A percentile compares a stretch with the other conserved stretches of the same genome.
Evolutionary conservation across 306 rosid species (phyloP).

Genomic region (Citrullus mucosospermus): DNA sequence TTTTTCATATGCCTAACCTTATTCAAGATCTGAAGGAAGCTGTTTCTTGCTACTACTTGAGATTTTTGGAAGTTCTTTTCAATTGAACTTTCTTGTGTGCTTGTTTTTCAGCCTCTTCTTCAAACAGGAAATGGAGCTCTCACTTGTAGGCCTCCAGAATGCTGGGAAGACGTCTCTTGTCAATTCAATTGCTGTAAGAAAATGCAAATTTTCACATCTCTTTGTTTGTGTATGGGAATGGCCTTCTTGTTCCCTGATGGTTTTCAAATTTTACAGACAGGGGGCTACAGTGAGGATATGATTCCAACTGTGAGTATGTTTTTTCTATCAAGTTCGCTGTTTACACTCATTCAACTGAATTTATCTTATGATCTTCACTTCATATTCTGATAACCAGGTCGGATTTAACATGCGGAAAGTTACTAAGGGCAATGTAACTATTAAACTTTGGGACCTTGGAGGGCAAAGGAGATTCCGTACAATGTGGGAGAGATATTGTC

Average conservation of each 20-base stretch:
- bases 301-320: constrained; percentile 79
- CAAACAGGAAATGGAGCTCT: constrained; percentile 98
- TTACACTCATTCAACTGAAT: not conserved
- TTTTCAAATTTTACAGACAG: constrained; percentile 50
- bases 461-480: constrained; percentile 89
- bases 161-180: constrained; percentile 92
- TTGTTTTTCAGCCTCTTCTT: constrained; percentile 52
- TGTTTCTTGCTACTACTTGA: not conserved
- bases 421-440: constrained; percentile 85
- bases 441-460: constrained; percentile 98
- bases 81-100: not conserved
- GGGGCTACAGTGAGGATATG: constrained; percentile 93
- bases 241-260: constrained; percentile 14
- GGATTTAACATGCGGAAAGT: constrained; percentile 95
- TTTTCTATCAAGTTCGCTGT: not conserved
- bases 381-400: constrained; percentile 31
- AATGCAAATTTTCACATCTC: constrained; percentile 5
- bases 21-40: not conserved
- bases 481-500: constrained; percentile 99
- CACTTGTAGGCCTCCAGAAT: constrained; percentile 91
- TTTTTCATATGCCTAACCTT: not conserved
- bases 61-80: not conserved
- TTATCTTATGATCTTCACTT: not conserved
- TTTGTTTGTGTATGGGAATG: not conserved
- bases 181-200: constrained; percentile 83